Evolutionary conservation across 306 rosid species (phyloP).

Genomic region (Corylus heterophylla): DNA sequence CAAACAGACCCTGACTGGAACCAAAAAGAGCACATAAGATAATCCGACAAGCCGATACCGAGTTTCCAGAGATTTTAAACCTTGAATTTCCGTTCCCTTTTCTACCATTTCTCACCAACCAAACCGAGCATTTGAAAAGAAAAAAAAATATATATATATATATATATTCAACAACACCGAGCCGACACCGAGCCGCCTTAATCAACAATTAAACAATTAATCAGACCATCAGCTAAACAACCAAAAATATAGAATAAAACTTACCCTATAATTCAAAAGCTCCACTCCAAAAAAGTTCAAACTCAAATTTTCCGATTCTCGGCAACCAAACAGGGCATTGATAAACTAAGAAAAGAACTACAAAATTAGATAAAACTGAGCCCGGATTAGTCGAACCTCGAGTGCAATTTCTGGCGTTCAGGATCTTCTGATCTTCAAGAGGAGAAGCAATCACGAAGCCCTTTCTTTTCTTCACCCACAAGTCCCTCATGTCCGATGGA

Average conservation of each 20-base stretch:
- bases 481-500: conserved; percentile 67
- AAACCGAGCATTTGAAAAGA: not conserved
- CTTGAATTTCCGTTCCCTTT: not conserved
- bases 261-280: not conserved
- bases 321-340: not conserved
- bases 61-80: not conserved
- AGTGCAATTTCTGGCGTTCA: conserved; percentile 56
- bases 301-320: not conserved
- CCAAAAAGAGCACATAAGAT: not conserved
- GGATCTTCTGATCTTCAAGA: conserved; percentile 53
- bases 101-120: conserved; percentile 2
- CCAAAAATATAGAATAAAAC: too few relatives aligned
- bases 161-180: not conserved
- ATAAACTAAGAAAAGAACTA: not conserved
- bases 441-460: conserved; percentile 65
- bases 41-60: not conserved
- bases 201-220: not conserved
- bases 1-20: not conserved
- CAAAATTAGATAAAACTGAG: not conserved
- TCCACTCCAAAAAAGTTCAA: not conserved
- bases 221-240: not conserved
- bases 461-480: conserved; percentile 40
- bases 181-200: not conserved
- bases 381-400: conserved; percentile 29
- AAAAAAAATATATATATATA: not conserved